Base-by-base conservation (phyloP, 73 alveolate species). In the Uronychia binucleata region DNA sequence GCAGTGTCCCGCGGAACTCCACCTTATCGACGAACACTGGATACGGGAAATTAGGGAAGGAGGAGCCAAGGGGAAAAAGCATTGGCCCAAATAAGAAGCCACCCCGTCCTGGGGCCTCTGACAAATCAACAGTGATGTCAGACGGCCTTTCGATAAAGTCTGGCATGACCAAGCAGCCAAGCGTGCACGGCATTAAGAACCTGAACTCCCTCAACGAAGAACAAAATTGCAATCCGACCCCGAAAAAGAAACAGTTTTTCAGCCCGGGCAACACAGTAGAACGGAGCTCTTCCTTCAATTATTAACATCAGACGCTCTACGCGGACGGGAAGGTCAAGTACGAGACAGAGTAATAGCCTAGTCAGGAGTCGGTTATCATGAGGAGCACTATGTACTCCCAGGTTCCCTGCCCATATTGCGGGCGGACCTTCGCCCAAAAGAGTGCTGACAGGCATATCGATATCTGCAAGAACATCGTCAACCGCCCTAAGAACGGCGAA, bases 361-460 rank as follows among this genome's bases (percentile, higher is more conserved):
- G 35, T n/a, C 59, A 83, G 31, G 90, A 82, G 1, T 81, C 74
- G 60, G 90, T 83, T 1, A 75, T 60, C 26, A 75, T 46, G 26
- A 60, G 90, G 76, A 33, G 79, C 26, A 58, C 83, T 13, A 75
- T 83, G 84, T 83, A 83, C 34, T 59, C 83, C 0, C 5, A 31
- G 5, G 78, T 83, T 1, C 31, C 28, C 60, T 83, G 90, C 78
- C 90, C 90, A 0, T 84, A 83, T 75, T 83, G 90, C 33, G 76
- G 35, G 1, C 26, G 90, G 30, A 75, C 76, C 67, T 83, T 83
- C 33, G 77, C 90, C 0, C 78, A 83, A 11, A 79, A 60, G 34
- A 82, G 84, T 25, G 84, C 84, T 75, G 33, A 75, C 33, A 60
- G 90, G 35, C 90, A 83, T 75, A 75, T 83, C 26, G 84, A 81